Evolutionary conservation across 805 yeast species (phyloP), one percentile per base, ranked within the genome.

Genomic region (Candida xiaguanensis): DNA sequence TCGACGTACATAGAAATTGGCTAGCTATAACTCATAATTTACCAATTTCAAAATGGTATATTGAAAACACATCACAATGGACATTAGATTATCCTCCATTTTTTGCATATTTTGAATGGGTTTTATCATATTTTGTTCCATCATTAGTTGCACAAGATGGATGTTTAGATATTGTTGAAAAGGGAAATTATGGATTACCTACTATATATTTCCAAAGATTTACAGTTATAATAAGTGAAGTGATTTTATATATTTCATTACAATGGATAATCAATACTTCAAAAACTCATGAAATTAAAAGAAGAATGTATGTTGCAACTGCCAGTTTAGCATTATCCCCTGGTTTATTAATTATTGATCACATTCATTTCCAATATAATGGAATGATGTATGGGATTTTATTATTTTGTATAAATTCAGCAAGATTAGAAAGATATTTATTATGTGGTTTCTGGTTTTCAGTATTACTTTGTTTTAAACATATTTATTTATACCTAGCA

Each of bases 1-100:
- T 93, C 52, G 99, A 93, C 57, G 99, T 93, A 17, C 99, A 93
- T 60, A 70, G 99, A 42, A 93, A 93, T 56, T 93, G 99, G 99
- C 72, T 93, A 15, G 95, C 99, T 0, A 82, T 93, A 36, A 91
- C 98, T 1, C 65, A 80, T 50, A 72, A 72, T 4, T 61, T 90
- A 14, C 97, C 97, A 0, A 35, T 90, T 13, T 63, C 63, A 12
- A 58, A 83, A 39, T 93, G 99, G 99, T 93, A 93, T 56, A 57
- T 71, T 30, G 96, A 93, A 47, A 60, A 70, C 34, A 78, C 87
- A 0, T 75, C 78, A 32, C 89, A 85, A 55, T 93, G 98, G 97
- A 93, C 98, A 0, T 65, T 93, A 29, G 99, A 93, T 59, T 93
- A 91, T 62, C 99, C 99, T 8, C 99, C 99, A 0, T 86, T 89